Conservation (phyloP, 2,329 filamentous ascomycete species). For the Clarireedia homoeocarpa region DNA sequence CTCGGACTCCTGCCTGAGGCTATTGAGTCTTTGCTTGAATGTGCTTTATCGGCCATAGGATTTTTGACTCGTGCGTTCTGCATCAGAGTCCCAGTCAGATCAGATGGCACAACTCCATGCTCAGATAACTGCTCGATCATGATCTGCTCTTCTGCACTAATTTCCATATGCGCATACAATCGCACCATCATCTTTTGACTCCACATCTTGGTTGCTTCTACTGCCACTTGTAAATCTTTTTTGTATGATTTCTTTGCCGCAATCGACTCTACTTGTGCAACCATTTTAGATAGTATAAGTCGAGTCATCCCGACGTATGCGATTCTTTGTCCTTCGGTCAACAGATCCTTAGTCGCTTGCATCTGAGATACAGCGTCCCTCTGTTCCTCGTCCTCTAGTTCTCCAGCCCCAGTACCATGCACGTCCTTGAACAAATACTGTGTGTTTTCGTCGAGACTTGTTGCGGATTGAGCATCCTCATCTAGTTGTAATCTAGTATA, state of each 20-base stretch:
- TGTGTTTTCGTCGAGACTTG: slow-evolving; percentile 95
- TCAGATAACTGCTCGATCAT: slow-evolving; percentile 98
- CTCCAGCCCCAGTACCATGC: slow-evolving; percentile 49
- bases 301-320: slow-evolving; percentile 90
- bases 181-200: slow-evolving; percentile 97
- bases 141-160: slow-evolving; percentile 81
- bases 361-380: slow-evolving; percentile 84
- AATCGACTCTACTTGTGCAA: slow-evolving; percentile 56
- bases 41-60: slow-evolving; percentile 59
- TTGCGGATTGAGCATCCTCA: slow-evolving; percentile 87
- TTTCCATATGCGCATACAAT: slow-evolving; percentile 93
- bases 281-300: slow-evolving; percentile 71
- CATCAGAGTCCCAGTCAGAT: slow-evolving; percentile 81
- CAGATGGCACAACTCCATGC: slow-evolving; percentile 78
- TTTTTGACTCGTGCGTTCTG: slow-evolving; percentile 90
- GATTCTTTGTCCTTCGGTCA: slow-evolving; percentile 92
- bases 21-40: slow-evolving; percentile 22
- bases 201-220: slow-evolving; percentile 89
- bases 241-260: slow-evolving; percentile 55
- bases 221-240: slow-evolving; percentile 60
- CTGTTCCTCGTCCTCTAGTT: slow-evolving; percentile 67
- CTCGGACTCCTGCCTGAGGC: slow-evolving; percentile 27
- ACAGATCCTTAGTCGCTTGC: slow-evolving; percentile 88
- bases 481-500: slow-evolving; percentile 94
- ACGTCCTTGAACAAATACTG: slow-evolving; percentile 85